Percentiles rank a stretch among this genome's conserved stretches.
These are phyloP conservation scores for Populus hybrid DNA, from an alignment of 441 rosid genomes.

Conservation along the genomic window DNA sequence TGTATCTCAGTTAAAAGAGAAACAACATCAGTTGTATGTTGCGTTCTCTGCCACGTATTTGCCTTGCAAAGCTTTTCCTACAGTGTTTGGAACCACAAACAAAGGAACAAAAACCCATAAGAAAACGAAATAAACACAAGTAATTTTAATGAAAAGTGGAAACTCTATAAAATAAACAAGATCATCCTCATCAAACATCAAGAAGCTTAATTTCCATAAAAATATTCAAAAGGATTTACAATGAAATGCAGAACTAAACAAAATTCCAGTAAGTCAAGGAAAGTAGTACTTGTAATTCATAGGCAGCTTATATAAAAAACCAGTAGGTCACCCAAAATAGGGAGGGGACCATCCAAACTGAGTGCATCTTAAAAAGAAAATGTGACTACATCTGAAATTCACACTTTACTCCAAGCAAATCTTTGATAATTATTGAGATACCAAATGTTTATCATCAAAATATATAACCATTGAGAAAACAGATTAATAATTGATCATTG, in stretches of 20 bases:
- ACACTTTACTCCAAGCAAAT: not conserved
- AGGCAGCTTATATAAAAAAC: not conserved
- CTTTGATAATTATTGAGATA: not conserved
- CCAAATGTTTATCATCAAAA: not conserved
- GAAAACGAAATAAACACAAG: conserved; percentile 11
- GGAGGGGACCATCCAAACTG: not conserved
- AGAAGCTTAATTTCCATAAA: not conserved
- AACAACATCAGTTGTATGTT: conserved; percentile 83
- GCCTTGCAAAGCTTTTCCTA: conserved; percentile 98
- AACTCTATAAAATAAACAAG: not conserved
- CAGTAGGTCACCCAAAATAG: not conserved
- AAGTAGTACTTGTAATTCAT: not conserved
- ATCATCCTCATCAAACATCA: not conserved
- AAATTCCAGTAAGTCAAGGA: not conserved
- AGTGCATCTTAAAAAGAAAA: not conserved
- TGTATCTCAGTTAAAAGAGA: conserved; percentile 95
- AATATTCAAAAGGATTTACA: not conserved
- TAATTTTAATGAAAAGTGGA: not conserved
- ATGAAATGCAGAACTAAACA: not conserved
- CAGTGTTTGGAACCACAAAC: conserved; percentile 21
- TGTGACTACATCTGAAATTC: not conserved
- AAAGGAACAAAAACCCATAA: conserved; percentile 2
- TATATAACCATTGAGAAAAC: not conserved
- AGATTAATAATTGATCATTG: not conserved
- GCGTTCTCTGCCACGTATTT: conserved; percentile 92